Evolutionary conservation across 2,329 filamentous ascomycete genomes (phyloP), one percentile per base, ranked within the genome.

Genomic region (Penicillium paneum): DNA sequence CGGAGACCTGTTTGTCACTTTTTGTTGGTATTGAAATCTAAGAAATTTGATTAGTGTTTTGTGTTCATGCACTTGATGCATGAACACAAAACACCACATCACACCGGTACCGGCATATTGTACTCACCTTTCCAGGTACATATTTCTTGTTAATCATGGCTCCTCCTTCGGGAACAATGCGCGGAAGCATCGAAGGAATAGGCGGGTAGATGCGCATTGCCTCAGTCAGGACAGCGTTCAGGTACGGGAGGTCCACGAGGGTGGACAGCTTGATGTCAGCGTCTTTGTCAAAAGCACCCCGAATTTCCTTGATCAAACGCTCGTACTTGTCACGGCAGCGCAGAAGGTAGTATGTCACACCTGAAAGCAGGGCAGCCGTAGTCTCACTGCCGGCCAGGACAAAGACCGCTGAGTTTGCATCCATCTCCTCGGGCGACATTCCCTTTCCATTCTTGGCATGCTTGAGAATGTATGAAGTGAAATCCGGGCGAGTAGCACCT

Each of bases 181-280:
- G 64, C 1, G 70, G 69, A 40, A 71, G 59, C 32, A 67, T 67
- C n/a, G 65, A 64, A 1, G 68, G 62, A 29, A 66, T 60, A 5
- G 66, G 66, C 17, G 67, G 65, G 24, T 68, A 68, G 35, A 68
- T 57, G 12, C 68, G 60, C 24, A 71, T 57, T 15, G 54, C 56
- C 34, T 71, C 67, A 1, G 57, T 55, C 11, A 69, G 39, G 12
- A 66, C 65, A 7, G 67, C 67, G 19, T 64, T 66, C 8, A 71
- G 57, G 28, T 68, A 70, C 0, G 55, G 46, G 3, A 68, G 51
- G 0, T 57, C 47, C n/a, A 52, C 38, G 8, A 66, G 45, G 0
- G 46, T 31, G 5, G 56, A 38, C 4, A 67, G 28, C 5, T 43
- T 57, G 11, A 70, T 67, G 3, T 66, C 58, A 4, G 60, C 45